Percentiles rank a stretch among this genome's conserved stretches.
These are phyloP conservation scores for Brassica cretica DNA, from an alignment of 345 rosid species.

Conservation along the genomic window DNA sequence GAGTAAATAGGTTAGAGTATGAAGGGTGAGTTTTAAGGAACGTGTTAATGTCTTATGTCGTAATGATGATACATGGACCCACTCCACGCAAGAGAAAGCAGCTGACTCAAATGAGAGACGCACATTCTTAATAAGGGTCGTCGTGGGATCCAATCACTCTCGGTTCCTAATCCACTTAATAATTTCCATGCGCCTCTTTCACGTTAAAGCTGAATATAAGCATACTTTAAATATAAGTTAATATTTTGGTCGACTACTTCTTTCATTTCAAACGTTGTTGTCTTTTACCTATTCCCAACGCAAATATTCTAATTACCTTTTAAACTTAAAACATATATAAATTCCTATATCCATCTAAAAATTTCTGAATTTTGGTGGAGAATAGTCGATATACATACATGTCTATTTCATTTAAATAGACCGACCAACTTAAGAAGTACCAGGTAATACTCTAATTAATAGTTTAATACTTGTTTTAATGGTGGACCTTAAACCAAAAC, in stretches of 20 bases:
- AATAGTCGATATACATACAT: not conserved
- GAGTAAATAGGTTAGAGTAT: not conserved
- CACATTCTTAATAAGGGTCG: not conserved
- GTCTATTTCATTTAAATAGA: not conserved
- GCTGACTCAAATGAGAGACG: slow-evolving; percentile 1
- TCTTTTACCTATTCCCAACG: slow-evolving; percentile 23
- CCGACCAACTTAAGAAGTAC: not conserved
- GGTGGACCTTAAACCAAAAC: not conserved
- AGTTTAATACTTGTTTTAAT: not conserved
- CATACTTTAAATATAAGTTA: not conserved
- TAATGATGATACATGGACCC: slow-evolving; percentile 9
- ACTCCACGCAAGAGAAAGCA: not conserved
- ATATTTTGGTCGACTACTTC: slow-evolving; percentile 21
- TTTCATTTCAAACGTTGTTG: slow-evolving; percentile 3
- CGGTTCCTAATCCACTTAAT: slow-evolving; percentile 4
- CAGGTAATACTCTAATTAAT: not conserved
- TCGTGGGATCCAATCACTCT: slow-evolving; percentile 34
- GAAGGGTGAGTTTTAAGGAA: not conserved
- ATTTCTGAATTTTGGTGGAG: not conserved
- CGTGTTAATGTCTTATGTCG: not conserved
- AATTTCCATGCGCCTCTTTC: slow-evolving; percentile 15
- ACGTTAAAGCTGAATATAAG: not conserved
- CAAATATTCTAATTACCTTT: not conserved
- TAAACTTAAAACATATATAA: not conserved
- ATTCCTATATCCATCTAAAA: not conserved